These are phyloP conservation scores for Margaritispora aquatica DNA, from an alignment of 495 filamentous ascomycete species.

Conservation along the genomic window DNA sequence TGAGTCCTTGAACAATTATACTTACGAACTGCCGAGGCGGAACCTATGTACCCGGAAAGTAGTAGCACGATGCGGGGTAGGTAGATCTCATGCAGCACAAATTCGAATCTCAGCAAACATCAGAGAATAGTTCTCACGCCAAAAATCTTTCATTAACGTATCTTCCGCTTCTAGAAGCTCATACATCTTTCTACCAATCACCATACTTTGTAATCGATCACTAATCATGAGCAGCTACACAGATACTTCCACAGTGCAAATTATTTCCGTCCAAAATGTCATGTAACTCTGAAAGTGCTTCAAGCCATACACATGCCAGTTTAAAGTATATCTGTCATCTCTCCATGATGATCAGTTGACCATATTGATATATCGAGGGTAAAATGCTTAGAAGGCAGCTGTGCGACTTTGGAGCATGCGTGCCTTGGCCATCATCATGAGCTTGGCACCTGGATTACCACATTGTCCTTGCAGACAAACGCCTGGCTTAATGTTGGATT, in stretches of 20 bases:
- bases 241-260: background rate
- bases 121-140: no score
- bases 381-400: background rate
- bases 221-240: background rate
- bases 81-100: background rate
- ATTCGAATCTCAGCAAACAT: background rate
- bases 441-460: background rate
- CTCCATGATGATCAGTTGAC: no score
- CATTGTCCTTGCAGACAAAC: background rate
- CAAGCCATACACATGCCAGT: background rate
- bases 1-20: background rate
- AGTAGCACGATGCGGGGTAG: background rate
- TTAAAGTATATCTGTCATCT: no score
- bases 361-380: no score
- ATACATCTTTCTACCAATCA: background rate
- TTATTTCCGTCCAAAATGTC: background rate
- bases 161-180: background rate
- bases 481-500: background rate
- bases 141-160: background rate
- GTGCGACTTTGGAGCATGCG: background rate
- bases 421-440: background rate
- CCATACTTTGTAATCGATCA: background rate
- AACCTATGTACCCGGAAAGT: background rate
- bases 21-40: background rate
- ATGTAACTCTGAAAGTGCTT: background rate